Base-by-base conservation (phyloP, 768 basidiomycete species). In the Macrolepiota dolichaula region DNA sequence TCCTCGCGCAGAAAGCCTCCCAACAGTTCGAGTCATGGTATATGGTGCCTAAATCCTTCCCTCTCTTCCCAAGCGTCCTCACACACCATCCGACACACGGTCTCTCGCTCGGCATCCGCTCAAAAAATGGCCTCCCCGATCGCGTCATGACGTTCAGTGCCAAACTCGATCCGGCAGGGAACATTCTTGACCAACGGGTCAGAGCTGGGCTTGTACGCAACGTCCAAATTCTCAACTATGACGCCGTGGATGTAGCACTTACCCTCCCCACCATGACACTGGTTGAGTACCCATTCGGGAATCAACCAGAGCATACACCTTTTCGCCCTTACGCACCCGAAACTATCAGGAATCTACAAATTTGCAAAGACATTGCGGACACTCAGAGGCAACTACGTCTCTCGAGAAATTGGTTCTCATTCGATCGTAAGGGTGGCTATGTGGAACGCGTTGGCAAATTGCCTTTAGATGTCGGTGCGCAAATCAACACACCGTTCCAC, bases 81-180 rank as follows among this genome's bases (percentile, higher is more conserved):
- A 77, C 82, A 59, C 75, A 83, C n/a, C 70, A 78, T 40, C 75
- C 76, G 6, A 59, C 59, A 7, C 65, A 65, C 38, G 79, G 79
- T n/a, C 68, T 80, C 52, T 82, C 82, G 4, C 71, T 84, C 13
- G 74, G 76, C 5, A 66, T 68, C 25, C 66, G 61, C 11, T 49
- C 61, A 4, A 63, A 63, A 25, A 71, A 72, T 10, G 76, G 75
- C 27, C 73, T 75, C 0, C 85, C 73, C 0, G 66, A 89, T 65
- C 81, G 79, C 5, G 87, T 87, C 1, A 66, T 99, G 64, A 88
- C 93, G 0, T 94, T 98, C 74, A 96, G 94, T 61, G 78, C 81
- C 55, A 88, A 87, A 66, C 62, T 98, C 7, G 80, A 86, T 62
- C 63, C 73, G 0, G 63, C 70, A 2, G 92, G 93, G 0, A 77